Base-by-base conservation (phyloP, 345 rosid genomes). In the Diplotaxis tenuifolia region DNA sequence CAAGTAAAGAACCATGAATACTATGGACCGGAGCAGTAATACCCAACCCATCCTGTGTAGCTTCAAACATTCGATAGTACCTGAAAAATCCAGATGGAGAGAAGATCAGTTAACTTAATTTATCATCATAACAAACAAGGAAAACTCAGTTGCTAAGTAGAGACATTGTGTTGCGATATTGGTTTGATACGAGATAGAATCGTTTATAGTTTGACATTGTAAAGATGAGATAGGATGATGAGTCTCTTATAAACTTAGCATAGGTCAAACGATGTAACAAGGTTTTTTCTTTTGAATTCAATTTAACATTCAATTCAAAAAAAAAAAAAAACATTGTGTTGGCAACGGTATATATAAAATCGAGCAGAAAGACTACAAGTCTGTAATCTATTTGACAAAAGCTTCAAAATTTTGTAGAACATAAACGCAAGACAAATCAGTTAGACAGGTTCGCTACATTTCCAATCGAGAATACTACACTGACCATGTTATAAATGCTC, bases 1-100 rank as follows among this genome's bases (percentile, higher is more conserved):
- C 99, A 76, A 95, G 99, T 70, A 95, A 82, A 45, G 99, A 95
- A 74, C 99, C 99, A 82, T 95, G 99, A 71, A 95, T 92, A 78
- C 99, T 92, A 80, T 95, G 96, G 67, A 92, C 83, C 60, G 99
- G 90, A 78, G 99, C 96, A 85, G 92, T 86, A 82, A 74, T 87
- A 18, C 91, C 94, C 83, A 95, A 84, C 32, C 99, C 99, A 84
- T 87, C 99, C 79, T 95, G 99, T 15, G 99, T 95, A 75, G 97
- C 97, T 86, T 92, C 97, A 89, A 95, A 95, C 98, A 95, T 92
- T 34, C 91, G 88, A 83, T 95, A 92, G 70, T 92, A 95, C 99
- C 99, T 95, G 77, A 64, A 58, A 77, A 67, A 76, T 15, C 80
- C 71, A 70, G 58, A 72, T 56, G 34, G 68, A 54, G 25, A 36